phyloP scores from a whole-genome alignment of 2,329 filamentous ascomycete genomes.

The Aspergillus fijiensis region DNA sequence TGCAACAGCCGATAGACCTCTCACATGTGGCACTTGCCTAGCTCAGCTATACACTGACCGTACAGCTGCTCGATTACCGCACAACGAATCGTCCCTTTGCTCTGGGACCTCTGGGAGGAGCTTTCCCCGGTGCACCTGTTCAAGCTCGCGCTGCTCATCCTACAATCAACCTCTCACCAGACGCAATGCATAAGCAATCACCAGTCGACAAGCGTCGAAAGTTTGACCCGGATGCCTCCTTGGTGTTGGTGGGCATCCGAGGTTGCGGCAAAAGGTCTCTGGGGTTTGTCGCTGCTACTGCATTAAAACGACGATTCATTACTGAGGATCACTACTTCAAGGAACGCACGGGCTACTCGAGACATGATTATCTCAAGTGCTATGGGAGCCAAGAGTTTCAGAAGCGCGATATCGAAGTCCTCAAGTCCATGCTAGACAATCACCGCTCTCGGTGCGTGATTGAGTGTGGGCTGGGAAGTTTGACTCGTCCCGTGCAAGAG shows the following conservation, averaged over 20 bases:
- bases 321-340: slow-evolving; percentile 48
- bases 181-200: slow-evolving; percentile 11
- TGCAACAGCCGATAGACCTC: not conserved
- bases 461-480: slow-evolving; percentile 45
- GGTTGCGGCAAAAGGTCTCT: slow-evolving; percentile 47
- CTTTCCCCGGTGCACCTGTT: not conserved
- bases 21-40: not conserved
- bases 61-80: not conserved
- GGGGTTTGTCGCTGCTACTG: slow-evolving; percentile 45
- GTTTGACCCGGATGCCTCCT: slow-evolving; percentile 41
- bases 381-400: slow-evolving; percentile 46
- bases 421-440: slow-evolving; percentile 47
- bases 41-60: not conserved
- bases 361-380: slow-evolving; percentile 43
- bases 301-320: slow-evolving; percentile 44
- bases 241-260: slow-evolving; percentile 45
- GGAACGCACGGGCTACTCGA: slow-evolving; percentile 41
- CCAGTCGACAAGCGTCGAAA: slow-evolving; percentile 21
- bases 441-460: slow-evolving; percentile 44
- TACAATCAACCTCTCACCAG: not conserved
- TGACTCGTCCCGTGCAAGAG: slow-evolving; percentile 44
- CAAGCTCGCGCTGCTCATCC: not conserved
- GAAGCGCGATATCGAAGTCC: slow-evolving; percentile 42
- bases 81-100: not conserved
- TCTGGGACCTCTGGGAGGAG: not conserved